These are phyloP conservation scores for Lactarius tabidus DNA, from an alignment of 768 basidiomycete genomes.

Conservation along the genomic window DNA sequence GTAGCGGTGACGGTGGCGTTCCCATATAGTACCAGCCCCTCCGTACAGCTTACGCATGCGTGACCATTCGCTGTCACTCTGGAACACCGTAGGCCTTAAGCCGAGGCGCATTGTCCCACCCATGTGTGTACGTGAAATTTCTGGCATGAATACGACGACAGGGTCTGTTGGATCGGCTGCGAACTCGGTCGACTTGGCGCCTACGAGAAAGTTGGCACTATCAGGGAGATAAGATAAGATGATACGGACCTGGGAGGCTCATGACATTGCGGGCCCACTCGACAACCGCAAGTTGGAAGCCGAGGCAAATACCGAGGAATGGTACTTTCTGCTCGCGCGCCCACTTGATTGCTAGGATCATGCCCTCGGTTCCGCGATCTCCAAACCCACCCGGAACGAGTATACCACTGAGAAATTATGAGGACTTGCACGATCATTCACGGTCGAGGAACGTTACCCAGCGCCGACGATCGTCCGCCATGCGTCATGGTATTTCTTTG, in stretches of 20 bases:
- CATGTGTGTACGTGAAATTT: constrained; percentile 96
- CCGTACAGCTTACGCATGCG: constrained; percentile 79
- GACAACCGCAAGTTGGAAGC: constrained; percentile 94
- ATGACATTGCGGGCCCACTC: constrained; percentile 91
- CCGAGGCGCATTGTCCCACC: constrained; percentile 99
- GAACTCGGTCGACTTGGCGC: constrained; percentile 86
- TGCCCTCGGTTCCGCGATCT: constrained; percentile 88
- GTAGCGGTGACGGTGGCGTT: constrained; percentile 92
- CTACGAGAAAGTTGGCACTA: constrained; percentile 37
- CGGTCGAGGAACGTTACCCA: constrained; percentile 46
- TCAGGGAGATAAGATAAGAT: not conserved
- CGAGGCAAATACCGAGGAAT: constrained; percentile 94
- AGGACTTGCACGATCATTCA: constrained; percentile 8
- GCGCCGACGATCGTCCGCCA: constrained; percentile 92
- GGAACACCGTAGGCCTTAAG: constrained; percentile 91
- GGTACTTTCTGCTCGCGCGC: constrained; percentile 93
- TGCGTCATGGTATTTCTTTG: constrained; percentile 91
- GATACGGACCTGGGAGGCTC: constrained; percentile 54
- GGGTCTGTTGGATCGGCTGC: constrained; percentile 56
- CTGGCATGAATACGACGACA: constrained; percentile 96
- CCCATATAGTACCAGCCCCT: constrained; percentile 80
- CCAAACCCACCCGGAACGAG: constrained; percentile 98
- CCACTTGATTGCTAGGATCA: constrained; percentile 98
- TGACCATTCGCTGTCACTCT: constrained; percentile 67
- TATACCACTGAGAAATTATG: constrained; percentile 61